phyloP scores from a whole-genome alignment of 306 rosid genomes.

The Glycine soja region DNA sequence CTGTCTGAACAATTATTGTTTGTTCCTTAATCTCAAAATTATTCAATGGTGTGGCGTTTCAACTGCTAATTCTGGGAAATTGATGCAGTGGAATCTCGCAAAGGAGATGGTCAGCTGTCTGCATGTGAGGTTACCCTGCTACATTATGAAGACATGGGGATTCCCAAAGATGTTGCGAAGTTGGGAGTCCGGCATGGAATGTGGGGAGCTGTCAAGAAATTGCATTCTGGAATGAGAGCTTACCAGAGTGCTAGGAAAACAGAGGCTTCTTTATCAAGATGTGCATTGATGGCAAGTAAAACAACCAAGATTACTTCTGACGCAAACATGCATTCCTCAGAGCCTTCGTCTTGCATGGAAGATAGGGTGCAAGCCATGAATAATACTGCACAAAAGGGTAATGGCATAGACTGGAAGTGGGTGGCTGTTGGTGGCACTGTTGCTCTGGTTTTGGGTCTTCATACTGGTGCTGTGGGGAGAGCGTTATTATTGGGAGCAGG shows the following conservation, averaged over 20 bases:
- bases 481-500: constrained; percentile 88
- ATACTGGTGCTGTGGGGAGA: constrained; percentile 80
- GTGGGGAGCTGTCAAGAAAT: constrained; percentile 98
- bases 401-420: constrained; percentile 95
- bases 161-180: constrained; percentile 98
- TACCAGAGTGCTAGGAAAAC: constrained; percentile 88
- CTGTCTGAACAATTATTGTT: constrained; percentile 15
- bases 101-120: constrained; percentile 86
- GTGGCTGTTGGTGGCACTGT: constrained; percentile 86
- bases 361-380: constrained; percentile 46
- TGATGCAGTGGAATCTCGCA: constrained; percentile 87
- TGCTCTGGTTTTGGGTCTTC: constrained; percentile 93
- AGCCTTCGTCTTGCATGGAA: constrained; percentile 52
- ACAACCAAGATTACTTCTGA: constrained; percentile 67
- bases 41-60: constrained; percentile 29
- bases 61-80: constrained; percentile 47
- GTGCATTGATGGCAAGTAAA: constrained; percentile 78
- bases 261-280: constrained; percentile 67
- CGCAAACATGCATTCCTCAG: constrained; percentile 58
- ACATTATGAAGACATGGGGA: constrained; percentile 98
- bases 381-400: constrained; percentile 47
- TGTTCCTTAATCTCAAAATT: neutral
- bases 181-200: constrained; percentile 97
- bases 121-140: constrained; percentile 94
- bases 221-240: constrained; percentile 93